These are phyloP conservation scores for Diutina mesorugosa DNA, from an alignment of 1,139 yeast genomes.

Conservation along the genomic window DNA sequence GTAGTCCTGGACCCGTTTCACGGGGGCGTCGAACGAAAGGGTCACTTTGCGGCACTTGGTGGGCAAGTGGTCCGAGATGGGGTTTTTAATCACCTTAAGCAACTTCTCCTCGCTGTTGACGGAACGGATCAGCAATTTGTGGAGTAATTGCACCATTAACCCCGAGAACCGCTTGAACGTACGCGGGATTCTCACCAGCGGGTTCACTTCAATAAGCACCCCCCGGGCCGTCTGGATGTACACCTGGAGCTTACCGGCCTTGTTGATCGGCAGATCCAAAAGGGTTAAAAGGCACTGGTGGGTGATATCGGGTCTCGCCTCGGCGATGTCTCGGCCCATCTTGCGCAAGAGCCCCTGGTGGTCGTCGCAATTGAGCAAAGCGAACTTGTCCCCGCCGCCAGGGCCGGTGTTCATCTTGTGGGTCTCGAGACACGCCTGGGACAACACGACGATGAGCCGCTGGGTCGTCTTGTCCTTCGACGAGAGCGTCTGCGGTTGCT, in stretches of 20 bases:
- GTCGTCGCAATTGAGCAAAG: slow-evolving; percentile 90
- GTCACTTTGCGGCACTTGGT: slow-evolving; percentile 91
- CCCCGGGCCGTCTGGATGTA: slow-evolving; percentile 94
- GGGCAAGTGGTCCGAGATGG: slow-evolving; percentile 92
- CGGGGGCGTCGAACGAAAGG: slow-evolving; percentile 86
- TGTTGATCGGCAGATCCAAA: slow-evolving; percentile 90
- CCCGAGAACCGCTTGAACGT: slow-evolving; percentile 97
- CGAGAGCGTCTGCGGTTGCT: slow-evolving; percentile 67
- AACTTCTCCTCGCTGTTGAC: slow-evolving; percentile 92
- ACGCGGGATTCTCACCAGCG: slow-evolving; percentile 93
- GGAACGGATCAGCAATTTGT: slow-evolving; percentile 82
- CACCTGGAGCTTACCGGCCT: slow-evolving; percentile 93
- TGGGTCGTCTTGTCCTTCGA: slow-evolving; percentile 77
- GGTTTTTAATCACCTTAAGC: slow-evolving; percentile 88
- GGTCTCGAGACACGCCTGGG: slow-evolving; percentile 92
- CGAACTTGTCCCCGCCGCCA: slow-evolving; percentile 84
- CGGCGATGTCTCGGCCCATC: slow-evolving; percentile 95
- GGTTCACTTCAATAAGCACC: slow-evolving; percentile 89
- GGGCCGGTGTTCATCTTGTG: slow-evolving; percentile 71
- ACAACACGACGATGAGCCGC: slow-evolving; percentile 80
- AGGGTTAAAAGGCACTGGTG: slow-evolving; percentile 90
- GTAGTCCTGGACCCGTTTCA: slow-evolving; percentile 80
- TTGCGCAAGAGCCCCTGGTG: slow-evolving; percentile 92
- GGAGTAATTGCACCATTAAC: slow-evolving; percentile 90
- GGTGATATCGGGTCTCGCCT: slow-evolving; percentile 96